Conservation (phyloP, 768 basidiomycete species). For the Podaxis pistillaris region DNA sequence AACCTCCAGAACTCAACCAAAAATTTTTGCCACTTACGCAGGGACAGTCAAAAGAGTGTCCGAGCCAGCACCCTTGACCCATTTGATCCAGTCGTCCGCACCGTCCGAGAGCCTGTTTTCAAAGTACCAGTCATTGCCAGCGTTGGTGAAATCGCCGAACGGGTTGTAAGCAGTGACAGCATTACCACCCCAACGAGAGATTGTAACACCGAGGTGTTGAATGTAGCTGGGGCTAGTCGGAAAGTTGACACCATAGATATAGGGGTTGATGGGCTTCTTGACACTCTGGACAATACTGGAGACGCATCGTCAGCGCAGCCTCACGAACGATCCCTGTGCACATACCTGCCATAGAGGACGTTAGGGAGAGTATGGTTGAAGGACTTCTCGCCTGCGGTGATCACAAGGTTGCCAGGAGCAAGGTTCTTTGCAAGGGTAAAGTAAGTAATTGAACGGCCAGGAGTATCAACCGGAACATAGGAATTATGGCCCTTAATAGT, state of each 20-base stretch:
- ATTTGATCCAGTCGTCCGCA: conserved; percentile 47
- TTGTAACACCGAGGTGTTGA: conserved; percentile 44
- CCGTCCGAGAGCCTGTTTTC: conserved; percentile 46
- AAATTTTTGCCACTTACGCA: conserved; percentile 34
- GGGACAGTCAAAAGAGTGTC: conserved; percentile 45
- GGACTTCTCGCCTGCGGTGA: conserved; percentile 37
- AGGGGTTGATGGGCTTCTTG: conserved; percentile 40
- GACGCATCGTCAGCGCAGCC: neutral
- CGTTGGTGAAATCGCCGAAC: conserved; percentile 48
- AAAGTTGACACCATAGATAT: conserved; percentile 57
- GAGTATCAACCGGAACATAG: conserved; percentile 44
- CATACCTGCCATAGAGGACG: conserved; percentile 39
- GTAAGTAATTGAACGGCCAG: conserved; percentile 48
- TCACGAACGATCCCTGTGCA: neutral
- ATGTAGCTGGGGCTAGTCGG: conserved; percentile 46
- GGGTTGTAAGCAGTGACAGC: conserved; percentile 57
- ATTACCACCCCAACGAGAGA: conserved; percentile 55
- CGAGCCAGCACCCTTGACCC: conserved; percentile 45
- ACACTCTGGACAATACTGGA: conserved; percentile 35
- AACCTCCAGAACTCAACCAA: neutral
- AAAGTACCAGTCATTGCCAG: conserved; percentile 56
- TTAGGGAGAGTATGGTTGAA: conserved; percentile 44
- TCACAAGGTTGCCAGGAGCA: conserved; percentile 38
- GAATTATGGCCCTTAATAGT: conserved; percentile 34
- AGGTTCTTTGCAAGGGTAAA: conserved; percentile 39